These are phyloP conservation scores for Entophlyctis luteolus DNA, from an alignment of 192 early-diverging fungal genomes.

Conservation along the genomic window DNA sequence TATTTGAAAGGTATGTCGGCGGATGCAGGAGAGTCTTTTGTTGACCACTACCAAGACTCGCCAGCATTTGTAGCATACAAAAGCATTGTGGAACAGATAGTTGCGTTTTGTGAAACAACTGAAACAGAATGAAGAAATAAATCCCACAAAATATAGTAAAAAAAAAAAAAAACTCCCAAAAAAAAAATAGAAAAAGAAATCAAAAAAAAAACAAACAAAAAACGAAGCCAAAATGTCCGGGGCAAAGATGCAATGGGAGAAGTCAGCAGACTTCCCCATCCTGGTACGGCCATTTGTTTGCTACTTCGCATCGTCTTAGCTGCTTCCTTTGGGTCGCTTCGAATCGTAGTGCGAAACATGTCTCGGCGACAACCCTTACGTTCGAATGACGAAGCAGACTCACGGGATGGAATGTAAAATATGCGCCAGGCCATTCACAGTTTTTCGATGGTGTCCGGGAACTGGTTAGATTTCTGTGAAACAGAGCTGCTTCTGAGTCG, in stretches of 20 bases:
- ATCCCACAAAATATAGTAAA: no score
- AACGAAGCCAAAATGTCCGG: constrained; percentile 6
- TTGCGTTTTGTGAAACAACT: neutral
- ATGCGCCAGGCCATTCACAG: constrained; percentile 87
- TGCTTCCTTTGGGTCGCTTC: no score
- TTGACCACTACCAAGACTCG: constrained; percentile 84
- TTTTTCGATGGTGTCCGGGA: constrained; percentile 96
- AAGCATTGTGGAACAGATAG: constrained; percentile 27
- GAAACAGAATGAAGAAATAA: no score
- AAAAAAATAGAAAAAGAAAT: no score
- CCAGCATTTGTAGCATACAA: constrained; percentile 61
- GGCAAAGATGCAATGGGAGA: constrained; percentile 29
- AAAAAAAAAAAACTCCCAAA: no score
- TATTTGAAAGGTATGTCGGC: constrained; percentile 60
- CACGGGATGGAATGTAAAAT: constrained; percentile 70
- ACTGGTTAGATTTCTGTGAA: constrained; percentile 26
- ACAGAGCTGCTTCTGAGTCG: neutral
- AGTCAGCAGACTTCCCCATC: constrained; percentile 23
- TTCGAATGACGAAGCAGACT: constrained; percentile 74
- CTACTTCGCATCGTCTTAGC: no score
- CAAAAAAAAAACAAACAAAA: no score
- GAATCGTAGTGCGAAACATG: constrained; percentile 99
- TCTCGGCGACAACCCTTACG: constrained; percentile 94
- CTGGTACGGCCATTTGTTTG: no score
- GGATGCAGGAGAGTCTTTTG: constrained; percentile 84